phyloP scores from a whole-genome alignment of 1,139 yeast genomes.

The Geotrichum citri-aurantii region DNA sequence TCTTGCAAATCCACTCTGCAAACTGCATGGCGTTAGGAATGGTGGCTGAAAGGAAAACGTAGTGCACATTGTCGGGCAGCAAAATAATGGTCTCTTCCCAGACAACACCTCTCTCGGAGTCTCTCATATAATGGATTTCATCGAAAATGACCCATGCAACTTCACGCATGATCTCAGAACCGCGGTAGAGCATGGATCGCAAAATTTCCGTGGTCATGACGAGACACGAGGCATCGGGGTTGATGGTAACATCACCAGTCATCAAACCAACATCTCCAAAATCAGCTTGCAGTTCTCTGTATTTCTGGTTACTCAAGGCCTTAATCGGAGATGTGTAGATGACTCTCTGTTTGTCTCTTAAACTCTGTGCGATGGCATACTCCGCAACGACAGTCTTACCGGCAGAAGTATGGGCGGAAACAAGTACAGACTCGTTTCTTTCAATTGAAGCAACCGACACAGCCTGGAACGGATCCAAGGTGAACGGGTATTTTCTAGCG shows the following conservation, averaged over 20 bases:
- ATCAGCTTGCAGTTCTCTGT: constrained; percentile 80
- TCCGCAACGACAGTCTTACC: constrained; percentile 93
- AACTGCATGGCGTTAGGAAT: constrained; percentile 98
- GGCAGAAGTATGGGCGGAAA: constrained; percentile 95
- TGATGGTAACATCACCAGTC: constrained; percentile 97
- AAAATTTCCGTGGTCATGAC: constrained; percentile 98
- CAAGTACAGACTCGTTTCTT: constrained; percentile 90
- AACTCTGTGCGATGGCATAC: constrained; percentile 90
- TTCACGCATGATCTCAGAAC: constrained; percentile 93
- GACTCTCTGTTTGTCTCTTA: constrained; percentile 83
- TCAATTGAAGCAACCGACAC: constrained; percentile 93
- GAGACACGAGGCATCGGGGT: constrained; percentile 93
- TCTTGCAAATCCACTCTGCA: constrained; percentile 97
- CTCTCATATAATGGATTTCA: constrained; percentile 96
- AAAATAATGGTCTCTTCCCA: constrained; percentile 98
- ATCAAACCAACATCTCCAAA: constrained; percentile 87
- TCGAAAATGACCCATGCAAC: constrained; percentile 96
- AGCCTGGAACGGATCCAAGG: constrained; percentile 92
- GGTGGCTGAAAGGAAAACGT: constrained; percentile 86
- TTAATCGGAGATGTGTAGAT: constrained; percentile 92
- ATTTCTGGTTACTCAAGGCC: constrained; percentile 88
- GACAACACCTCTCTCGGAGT: constrained; percentile 95
- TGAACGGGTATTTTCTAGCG: constrained; percentile 87
- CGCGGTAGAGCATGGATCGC: constrained; percentile 91
- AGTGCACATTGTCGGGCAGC: constrained; percentile 92